phyloP scores from a whole-genome alignment of 805 yeast species.

The Kodamaea hsintzibuensis region DNA sequence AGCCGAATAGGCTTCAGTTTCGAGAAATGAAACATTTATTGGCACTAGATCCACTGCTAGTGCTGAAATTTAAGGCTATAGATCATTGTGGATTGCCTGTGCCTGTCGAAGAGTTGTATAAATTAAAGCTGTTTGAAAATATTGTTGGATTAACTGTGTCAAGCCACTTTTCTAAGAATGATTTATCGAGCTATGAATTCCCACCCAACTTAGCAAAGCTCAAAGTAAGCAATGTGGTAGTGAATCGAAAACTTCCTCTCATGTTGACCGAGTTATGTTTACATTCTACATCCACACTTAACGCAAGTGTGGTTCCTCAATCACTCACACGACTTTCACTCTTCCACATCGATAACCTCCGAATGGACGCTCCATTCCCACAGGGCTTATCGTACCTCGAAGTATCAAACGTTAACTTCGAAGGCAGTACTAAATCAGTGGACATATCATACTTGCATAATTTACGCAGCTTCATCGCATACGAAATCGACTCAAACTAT shows the following conservation, averaged over 20 bases:
- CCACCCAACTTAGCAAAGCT: constrained; percentile 2
- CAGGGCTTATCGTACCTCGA: constrained; percentile 1
- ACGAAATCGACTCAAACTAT: constrained; percentile 6
- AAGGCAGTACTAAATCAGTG: background rate
- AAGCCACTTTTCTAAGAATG: background rate
- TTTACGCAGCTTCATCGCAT: constrained; percentile 3
- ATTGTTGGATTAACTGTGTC: background rate
- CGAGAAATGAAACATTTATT: constrained; percentile 5
- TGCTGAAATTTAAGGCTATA: background rate
- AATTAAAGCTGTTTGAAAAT: background rate
- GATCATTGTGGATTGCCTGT: constrained; percentile 8
- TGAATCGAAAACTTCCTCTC: background rate
- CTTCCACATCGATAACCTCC: background rate
- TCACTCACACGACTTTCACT: background rate
- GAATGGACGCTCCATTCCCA: constrained; percentile 4
- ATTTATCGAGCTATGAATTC: background rate
- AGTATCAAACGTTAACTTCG: constrained; percentile 2
- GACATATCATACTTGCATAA: constrained; percentile 3
- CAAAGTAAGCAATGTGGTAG: constrained; percentile 1
- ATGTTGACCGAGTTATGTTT: background rate
- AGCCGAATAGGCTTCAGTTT: constrained; percentile 7
- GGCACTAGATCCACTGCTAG: background rate
- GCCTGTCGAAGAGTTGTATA: background rate
- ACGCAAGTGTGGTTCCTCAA: background rate
- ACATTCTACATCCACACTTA: background rate